Evolutionary conservation across 1,284 basidiomycete species (phyloP).

Genomic region (Ganoderma lingzhi): DNA sequence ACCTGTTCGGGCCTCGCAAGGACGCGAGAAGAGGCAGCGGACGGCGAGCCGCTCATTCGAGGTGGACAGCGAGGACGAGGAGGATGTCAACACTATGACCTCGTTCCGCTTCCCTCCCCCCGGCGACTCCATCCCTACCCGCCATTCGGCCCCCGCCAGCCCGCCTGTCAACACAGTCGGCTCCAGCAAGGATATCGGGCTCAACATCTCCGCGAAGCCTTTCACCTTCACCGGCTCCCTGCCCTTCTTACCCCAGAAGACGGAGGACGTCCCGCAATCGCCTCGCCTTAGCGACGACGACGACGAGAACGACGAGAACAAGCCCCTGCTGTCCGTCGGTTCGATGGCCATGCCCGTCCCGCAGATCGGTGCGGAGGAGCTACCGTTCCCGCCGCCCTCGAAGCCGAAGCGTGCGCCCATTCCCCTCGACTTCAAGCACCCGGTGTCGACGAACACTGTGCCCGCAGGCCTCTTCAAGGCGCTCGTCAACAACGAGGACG

Average conservation of each 20-base stretch:
- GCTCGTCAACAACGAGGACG: constrained; percentile 57
- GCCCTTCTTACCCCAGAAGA: constrained; percentile 25
- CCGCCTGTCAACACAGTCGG: constrained; percentile 40
- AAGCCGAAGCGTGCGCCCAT: constrained; percentile 77
- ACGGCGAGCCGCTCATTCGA: constrained; percentile 43
- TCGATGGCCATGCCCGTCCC: constrained; percentile 30
- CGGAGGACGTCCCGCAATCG: constrained; percentile 23
- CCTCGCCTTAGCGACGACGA: constrained; percentile 31
- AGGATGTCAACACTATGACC: constrained; percentile 59
- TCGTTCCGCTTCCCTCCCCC: constrained; percentile 78
- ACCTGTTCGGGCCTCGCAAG: constrained; percentile 55
- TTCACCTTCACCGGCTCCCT: constrained; percentile 67
- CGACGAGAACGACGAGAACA: constrained; percentile 37
- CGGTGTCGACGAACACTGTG: constrained; percentile 75
- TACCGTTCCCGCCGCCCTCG: constrained; percentile 45
- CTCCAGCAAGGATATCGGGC: constrained; percentile 30
- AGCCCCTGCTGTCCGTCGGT: constrained; percentile 19
- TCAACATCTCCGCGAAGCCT: constrained; percentile 58
- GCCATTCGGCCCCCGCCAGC: constrained; percentile 54
- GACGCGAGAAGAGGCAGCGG: constrained; percentile 79
- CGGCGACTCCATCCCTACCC: constrained; percentile 56
- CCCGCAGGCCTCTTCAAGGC: constrained; percentile 87
- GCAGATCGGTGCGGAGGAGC: constrained; percentile 38
- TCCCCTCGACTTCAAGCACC: constrained; percentile 82
- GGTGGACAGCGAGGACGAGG: constrained; percentile 52